Conservation (phyloP, 371 early-diverging fungal genomes). For the Apophysomyces variabilis region DNA sequence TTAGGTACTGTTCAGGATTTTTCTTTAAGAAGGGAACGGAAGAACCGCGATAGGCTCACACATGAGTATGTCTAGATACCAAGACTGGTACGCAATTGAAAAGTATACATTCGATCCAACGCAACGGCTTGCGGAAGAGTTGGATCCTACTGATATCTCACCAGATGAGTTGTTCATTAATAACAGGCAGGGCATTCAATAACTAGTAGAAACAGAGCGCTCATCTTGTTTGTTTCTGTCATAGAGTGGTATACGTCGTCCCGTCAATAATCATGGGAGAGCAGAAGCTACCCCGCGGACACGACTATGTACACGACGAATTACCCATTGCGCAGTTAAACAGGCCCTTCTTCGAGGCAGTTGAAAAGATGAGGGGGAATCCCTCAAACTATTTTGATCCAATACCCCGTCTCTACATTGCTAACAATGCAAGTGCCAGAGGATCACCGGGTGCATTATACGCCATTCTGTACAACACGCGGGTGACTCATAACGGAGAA, state of each 20-base stretch:
- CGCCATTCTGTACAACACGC: conserved; percentile 45
- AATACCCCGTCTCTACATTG: conserved; percentile 51
- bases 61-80: background rate
- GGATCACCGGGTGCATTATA: conserved; percentile 39
- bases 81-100: background rate
- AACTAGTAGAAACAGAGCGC: background rate
- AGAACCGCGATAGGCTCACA: background rate
- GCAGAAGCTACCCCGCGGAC: conserved; percentile 33
- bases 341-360: conserved; percentile 47
- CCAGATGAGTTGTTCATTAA: background rate
- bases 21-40: background rate
- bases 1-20: conserved; percentile 20
- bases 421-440: conserved; percentile 47
- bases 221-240: background rate
- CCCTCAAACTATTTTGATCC: conserved; percentile 25
- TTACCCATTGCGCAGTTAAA: conserved; percentile 43
- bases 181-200: background rate
- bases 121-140: background rate
- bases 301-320: conserved; percentile 38
- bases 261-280: conserved; percentile 45
- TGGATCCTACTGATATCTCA: background rate
- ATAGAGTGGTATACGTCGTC: conserved; percentile 47
- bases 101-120: background rate
- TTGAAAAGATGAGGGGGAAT: conserved; percentile 40
- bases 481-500: conserved; percentile 27